Conservation (phyloP, 129 eudicot species). For the Lonicera japonica region DNA sequence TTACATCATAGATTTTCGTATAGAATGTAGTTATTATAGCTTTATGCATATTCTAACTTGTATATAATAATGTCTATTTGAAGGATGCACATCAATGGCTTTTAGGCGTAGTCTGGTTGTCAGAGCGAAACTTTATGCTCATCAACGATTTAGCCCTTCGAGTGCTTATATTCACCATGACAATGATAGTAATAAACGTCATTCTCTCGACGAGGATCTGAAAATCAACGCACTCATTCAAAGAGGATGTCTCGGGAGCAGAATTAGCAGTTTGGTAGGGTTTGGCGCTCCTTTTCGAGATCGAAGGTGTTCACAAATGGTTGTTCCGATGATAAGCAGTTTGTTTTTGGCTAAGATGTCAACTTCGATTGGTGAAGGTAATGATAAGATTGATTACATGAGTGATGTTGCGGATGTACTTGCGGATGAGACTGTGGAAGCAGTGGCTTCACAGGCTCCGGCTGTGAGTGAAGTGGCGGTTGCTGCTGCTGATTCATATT, state of each 20-base stretch:
- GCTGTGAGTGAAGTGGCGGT: conserved; percentile 63
- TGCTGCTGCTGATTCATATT: conserved; percentile 76
- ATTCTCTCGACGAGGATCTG: neutral
- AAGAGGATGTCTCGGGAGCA: conserved; percentile 17
- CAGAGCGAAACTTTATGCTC: no score
- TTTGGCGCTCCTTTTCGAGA: conserved; percentile 7
- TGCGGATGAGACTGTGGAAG: no score
- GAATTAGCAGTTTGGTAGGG: conserved; percentile 10
- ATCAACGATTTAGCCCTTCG: no score
- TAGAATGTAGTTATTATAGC: no score
- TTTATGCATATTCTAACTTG: no score
- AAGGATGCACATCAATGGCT: no score
- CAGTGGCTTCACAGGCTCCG: no score
- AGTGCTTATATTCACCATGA: conserved; percentile 24
- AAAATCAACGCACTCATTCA: conserved; percentile 7
- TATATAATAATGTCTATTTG: no score
- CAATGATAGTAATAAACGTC: conserved; percentile 5
- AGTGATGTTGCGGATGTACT: no score
- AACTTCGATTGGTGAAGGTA: conserved; percentile 23
- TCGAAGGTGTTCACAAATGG: conserved; percentile 7
- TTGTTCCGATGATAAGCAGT: no score
- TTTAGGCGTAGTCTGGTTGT: no score
- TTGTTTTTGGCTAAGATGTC: conserved; percentile 30
- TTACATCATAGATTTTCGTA: no score
- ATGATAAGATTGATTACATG: conserved; percentile 30